Evolutionary conservation across 208 protist genomes (phyloP).

Genomic region (Herpetomonas samuelpessoai): DNA sequence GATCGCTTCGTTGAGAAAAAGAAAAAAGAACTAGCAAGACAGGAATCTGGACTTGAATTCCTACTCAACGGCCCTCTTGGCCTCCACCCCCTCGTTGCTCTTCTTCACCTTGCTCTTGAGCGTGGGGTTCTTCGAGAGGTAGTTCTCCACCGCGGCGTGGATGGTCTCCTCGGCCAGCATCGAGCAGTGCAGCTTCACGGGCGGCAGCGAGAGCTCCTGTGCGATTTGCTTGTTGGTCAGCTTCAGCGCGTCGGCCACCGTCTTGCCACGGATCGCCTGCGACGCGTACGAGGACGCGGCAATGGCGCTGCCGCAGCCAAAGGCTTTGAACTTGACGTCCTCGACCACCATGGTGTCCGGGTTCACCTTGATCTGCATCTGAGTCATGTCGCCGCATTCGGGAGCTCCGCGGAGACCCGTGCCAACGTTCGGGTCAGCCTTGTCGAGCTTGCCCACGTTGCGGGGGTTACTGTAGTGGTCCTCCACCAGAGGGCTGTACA

Average conservation of each 20-base stretch:
- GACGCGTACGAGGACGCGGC: slow-evolving; percentile 97
- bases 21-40: neutral
- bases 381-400: slow-evolving; percentile 99
- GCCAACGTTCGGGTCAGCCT: slow-evolving; percentile 94
- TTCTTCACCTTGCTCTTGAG: slow-evolving; percentile 86
- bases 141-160: slow-evolving; percentile 97
- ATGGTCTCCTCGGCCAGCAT: slow-evolving; percentile 99
- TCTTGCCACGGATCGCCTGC: slow-evolving; percentile 98
- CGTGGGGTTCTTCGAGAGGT: slow-evolving; percentile 92
- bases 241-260: slow-evolving; percentile 93
- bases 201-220: slow-evolving; percentile 97
- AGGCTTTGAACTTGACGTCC: slow-evolving; percentile 98
- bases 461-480: slow-evolving; percentile 99
- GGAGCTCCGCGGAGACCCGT: slow-evolving; percentile 98
- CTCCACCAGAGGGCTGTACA: slow-evolving; percentile 97
- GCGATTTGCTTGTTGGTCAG: slow-evolving; percentile 99
- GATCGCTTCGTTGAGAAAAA: neutral
- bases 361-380: slow-evolving; percentile 97
- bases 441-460: slow-evolving; percentile 98
- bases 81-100: slow-evolving; percentile 15
- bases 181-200: slow-evolving; percentile 99
- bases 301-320: slow-evolving; percentile 99
- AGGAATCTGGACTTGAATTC: slow-evolving; percentile 3
- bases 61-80: neutral
- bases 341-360: slow-evolving; percentile 89